Evolutionary conservation across 163 green algal species (phyloP).

Genomic region (Scenedesmus sp.): DNA sequence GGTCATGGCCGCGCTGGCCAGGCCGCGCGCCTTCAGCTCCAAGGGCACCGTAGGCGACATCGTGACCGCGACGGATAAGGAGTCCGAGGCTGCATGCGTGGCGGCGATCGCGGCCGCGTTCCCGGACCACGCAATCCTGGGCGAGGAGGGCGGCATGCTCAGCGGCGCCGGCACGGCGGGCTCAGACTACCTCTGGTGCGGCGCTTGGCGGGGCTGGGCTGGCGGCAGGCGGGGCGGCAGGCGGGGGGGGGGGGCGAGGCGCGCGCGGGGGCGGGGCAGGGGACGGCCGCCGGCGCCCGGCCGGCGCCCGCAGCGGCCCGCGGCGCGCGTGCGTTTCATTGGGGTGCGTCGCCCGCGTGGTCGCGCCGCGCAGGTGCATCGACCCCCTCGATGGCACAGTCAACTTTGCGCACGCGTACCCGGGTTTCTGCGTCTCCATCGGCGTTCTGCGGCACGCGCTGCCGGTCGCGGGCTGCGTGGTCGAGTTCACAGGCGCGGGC

Average conservation of each 20-base stretch:
- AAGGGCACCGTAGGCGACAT: constrained; percentile 66
- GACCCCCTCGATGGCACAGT: constrained; percentile 95
- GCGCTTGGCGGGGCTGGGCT: background rate
- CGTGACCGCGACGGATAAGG: constrained; percentile 85
- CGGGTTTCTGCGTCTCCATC: constrained; percentile 86
- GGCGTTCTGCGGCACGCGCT: constrained; percentile 76
- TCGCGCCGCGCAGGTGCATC: constrained; percentile 80
- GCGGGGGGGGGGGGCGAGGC: too few species aligned
- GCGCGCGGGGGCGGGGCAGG: too few species aligned
- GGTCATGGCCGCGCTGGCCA: constrained; percentile 70
- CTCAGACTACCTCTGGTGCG: constrained; percentile 59
- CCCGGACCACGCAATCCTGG: constrained; percentile 83
- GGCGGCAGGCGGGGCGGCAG: too few species aligned
- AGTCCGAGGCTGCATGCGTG: constrained; percentile 75
- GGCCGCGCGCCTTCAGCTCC: constrained; percentile 73
- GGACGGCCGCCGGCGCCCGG: too few species aligned
- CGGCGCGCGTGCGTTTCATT: too few species aligned
- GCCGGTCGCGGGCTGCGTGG: constrained; percentile 76
- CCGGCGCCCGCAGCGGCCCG: too few species aligned
- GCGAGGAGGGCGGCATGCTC: constrained; percentile 84
- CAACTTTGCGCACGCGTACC: constrained; percentile 94
- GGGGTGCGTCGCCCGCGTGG: too few species aligned
- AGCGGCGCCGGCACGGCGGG: constrained; percentile 37
- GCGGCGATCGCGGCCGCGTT: constrained; percentile 64
- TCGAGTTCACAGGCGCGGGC: constrained; percentile 83